Conservation (phyloP, 331 rosid genomes). For the Saraca asoca region DNA sequence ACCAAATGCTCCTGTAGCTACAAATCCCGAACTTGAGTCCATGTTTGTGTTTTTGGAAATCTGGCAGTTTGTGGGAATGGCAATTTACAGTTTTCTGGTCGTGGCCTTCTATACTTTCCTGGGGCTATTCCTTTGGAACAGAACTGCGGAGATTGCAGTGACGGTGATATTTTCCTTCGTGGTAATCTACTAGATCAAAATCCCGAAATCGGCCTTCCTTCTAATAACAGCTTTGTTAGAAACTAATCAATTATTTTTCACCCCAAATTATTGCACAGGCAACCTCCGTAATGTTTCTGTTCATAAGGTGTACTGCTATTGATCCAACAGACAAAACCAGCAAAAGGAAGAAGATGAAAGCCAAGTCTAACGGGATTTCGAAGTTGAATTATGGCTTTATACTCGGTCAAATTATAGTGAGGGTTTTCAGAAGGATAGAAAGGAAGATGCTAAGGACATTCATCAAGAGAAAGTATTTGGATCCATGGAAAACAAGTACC, state of each 20-base stretch:
- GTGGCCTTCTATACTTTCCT: slow-evolving; percentile 74
- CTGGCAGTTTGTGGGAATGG: slow-evolving; percentile 74
- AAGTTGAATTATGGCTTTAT: slow-evolving; percentile 65
- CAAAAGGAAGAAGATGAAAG: slow-evolving; percentile 48
- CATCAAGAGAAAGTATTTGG: slow-evolving; percentile 78
- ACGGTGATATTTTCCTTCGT: slow-evolving; percentile 54
- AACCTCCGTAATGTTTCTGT: slow-evolving; percentile 62
- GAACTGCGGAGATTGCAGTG: slow-evolving; percentile 63
- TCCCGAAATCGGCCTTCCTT: background rate
- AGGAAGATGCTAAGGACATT: slow-evolving; percentile 76
- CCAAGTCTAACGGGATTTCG: slow-evolving; percentile 25
- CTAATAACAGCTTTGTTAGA: background rate
- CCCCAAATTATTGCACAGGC: slow-evolving; percentile 54
- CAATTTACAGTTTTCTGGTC: slow-evolving; percentile 60
- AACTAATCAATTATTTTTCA: background rate
- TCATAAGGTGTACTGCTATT: slow-evolving; percentile 80
- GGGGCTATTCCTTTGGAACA: slow-evolving; percentile 76
- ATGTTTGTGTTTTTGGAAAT: slow-evolving; percentile 19
- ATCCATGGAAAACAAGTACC: slow-evolving; percentile 56
- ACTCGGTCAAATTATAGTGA: slow-evolving; percentile 64
- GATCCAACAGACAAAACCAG: slow-evolving; percentile 85
- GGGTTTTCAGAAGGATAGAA: slow-evolving; percentile 77
- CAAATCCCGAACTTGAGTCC: background rate
- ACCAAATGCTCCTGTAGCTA: background rate
- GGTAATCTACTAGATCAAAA: slow-evolving; percentile 39